Percentiles rank a stretch among this genome's conserved stretches.
These are phyloP conservation scores for Mycosphaerella arachidis DNA, from an alignment of 2,329 filamentous ascomycete species.

Conservation along the genomic window DNA sequence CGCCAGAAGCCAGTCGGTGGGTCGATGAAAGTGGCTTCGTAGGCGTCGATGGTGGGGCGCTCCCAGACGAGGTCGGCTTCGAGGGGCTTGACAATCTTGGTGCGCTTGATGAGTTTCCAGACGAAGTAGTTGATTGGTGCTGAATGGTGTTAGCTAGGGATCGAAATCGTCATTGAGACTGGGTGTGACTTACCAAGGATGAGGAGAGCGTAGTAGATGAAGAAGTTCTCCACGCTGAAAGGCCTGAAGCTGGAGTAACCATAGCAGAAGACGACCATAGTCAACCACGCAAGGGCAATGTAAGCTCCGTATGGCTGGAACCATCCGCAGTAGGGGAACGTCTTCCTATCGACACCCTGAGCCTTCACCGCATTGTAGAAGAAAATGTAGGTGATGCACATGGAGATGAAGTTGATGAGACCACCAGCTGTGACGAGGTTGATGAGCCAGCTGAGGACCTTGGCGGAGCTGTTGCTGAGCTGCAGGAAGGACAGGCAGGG, in stretches of 20 bases:
- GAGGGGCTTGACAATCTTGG: constrained; percentile 49
- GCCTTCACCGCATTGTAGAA: constrained; percentile 52
- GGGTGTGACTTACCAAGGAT: constrained; percentile 36
- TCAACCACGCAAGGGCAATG: constrained; percentile 27
- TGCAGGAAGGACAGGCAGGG: constrained; percentile 33
- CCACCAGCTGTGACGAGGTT: constrained; percentile 52
- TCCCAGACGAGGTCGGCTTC: constrained; percentile 61
- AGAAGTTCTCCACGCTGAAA: constrained; percentile 41
- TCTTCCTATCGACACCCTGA: constrained; percentile 48
- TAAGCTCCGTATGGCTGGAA: constrained; percentile 53
- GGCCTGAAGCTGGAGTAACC: constrained; percentile 50
- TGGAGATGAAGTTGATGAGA: constrained; percentile 60
- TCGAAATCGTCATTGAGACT: too few relatives aligned
- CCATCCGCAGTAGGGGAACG: constrained; percentile 53
- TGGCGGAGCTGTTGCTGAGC: constrained; percentile 27
- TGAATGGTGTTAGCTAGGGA: constrained; percentile 27
- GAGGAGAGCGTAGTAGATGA: constrained; percentile 54
- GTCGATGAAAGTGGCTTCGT: constrained; percentile 50
- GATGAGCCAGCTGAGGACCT: constrained; percentile 41
- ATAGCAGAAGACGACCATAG: constrained; percentile 44
- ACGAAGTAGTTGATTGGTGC: constrained; percentile 50
- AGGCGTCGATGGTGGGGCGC: constrained; percentile 54
- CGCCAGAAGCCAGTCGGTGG: constrained; percentile 52
- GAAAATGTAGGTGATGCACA: constrained; percentile 53
- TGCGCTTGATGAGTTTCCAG: constrained; percentile 64